Evolutionary conservation across 768 basidiomycete genomes (phyloP).

Genomic region (Lactarius vividus): DNA sequence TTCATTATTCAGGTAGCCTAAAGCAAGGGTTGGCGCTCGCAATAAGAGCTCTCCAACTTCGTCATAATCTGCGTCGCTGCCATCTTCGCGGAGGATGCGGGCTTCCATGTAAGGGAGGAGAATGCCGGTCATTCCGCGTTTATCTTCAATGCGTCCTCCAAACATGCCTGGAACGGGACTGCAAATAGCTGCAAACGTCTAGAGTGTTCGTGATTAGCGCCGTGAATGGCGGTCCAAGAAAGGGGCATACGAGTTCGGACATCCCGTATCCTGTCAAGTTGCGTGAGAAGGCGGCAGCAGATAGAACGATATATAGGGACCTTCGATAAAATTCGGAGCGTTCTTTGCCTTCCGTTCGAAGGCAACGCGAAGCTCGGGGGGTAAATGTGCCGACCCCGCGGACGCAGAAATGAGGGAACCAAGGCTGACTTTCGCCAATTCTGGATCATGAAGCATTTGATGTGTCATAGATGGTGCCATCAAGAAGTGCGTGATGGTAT

Average conservation of each 20-base stretch:
- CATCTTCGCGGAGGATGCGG: conserved; percentile 58
- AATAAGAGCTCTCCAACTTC: conserved; percentile 70
- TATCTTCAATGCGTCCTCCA: conserved; percentile 19
- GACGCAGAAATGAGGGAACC: background rate
- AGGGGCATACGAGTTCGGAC: conserved; percentile 22
- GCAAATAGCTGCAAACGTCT: conserved; percentile 23
- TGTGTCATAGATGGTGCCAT: conserved; percentile 23
- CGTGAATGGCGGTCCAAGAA: background rate
- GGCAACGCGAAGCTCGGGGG: conserved; percentile 10
- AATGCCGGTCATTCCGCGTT: conserved; percentile 51
- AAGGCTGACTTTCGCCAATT: conserved; percentile 14
- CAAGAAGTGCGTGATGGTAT: conserved; percentile 11
- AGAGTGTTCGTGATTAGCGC: background rate
- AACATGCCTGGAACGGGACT: conserved; percentile 16
- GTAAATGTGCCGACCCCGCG: conserved; percentile 11
- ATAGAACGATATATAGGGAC: background rate
- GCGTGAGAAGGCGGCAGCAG: background rate
- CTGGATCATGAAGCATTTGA: conserved; percentile 14
- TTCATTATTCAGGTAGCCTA: conserved; percentile 74
- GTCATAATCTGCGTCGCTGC: conserved; percentile 48
- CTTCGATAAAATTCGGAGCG: background rate
- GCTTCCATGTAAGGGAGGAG: conserved; percentile 64
- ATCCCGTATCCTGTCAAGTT: conserved; percentile 16
- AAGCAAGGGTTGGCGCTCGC: conserved; percentile 50
- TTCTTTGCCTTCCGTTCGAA: conserved; percentile 9